Conservation (phyloP, 202 grass and related monocot species). For the Setaria viridis region DNA sequence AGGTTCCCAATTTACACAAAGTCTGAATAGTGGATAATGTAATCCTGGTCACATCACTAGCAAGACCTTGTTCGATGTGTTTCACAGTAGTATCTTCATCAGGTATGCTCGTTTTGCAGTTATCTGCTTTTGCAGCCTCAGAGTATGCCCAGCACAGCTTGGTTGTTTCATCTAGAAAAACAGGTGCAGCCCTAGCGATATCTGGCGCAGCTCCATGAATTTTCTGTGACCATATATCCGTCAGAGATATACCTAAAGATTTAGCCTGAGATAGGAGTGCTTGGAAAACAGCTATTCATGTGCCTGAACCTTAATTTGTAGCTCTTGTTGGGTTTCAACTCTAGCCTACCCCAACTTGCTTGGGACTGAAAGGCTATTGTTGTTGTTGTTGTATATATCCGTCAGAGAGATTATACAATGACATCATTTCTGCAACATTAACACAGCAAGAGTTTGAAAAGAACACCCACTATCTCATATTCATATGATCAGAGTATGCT, state of each 20-base stretch:
- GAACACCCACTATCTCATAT: conserved; percentile 1
- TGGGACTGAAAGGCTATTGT: no score
- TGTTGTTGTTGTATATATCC: no score
- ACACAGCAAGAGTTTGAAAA: conserved; percentile 32
- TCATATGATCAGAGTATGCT: conserved; percentile 3
- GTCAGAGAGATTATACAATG: conserved; percentile 49
- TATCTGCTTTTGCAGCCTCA: conserved; percentile 56
- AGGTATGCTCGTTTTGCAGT: conserved; percentile 34
- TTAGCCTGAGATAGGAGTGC: no score
- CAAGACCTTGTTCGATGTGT: conserved; percentile 48
- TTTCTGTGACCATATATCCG: conserved; percentile 64
- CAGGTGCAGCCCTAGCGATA: conserved; percentile 66
- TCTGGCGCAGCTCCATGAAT: conserved; percentile 56
- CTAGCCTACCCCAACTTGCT: background rate
- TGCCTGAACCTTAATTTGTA: no score
- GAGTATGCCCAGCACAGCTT: conserved; percentile 75
- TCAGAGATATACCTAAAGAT: conserved; percentile 61
- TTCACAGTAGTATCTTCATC: conserved; percentile 45
- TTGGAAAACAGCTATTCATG: no score
- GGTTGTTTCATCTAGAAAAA: conserved; percentile 75
- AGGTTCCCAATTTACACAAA: conserved; percentile 77
- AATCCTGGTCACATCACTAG: conserved; percentile 49
- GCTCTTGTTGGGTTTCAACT: no score
- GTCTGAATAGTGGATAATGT: conserved; percentile 64
- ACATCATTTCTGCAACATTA: conserved; percentile 38